Base-by-base conservation (phyloP, 2,329 filamentous ascomycete species). In the Colletotrichum abscissum region DNA sequence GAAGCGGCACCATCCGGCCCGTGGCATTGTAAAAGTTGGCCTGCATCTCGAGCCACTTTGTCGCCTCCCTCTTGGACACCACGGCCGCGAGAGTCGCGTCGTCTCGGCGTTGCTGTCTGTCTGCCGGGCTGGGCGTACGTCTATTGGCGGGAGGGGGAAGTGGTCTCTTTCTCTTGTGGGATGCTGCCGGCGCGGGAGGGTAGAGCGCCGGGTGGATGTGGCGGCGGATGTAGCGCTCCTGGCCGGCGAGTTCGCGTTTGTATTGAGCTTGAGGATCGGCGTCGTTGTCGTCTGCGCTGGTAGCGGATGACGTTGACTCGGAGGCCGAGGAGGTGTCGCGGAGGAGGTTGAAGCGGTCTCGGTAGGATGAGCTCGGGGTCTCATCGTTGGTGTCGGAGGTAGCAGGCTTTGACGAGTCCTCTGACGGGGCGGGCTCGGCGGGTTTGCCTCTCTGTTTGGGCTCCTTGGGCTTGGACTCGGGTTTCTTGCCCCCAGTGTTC, bases 21-120 rank as follows among this genome's bases (percentile, higher is more conserved):
- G 84, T 86, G 57, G 78, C 82, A 70, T 86, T 86, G 77, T 79
- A 83, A 67, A 86, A 86, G 62, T 81, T 82, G 35, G 84, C 82
- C 73, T 87, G 85, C 78, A 86, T 82, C 72, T 85, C 81, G 0
- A 85, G 78, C 82, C 83, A 86, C 28, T 79, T 79, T 33, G 78
- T 78, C 24, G 74, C 77, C 59, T 80, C 78, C 49, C 80, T 78
- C 64, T 79, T 79, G 72, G 79, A 80, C 33, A 83, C 80, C 2
- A 84, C 75, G 7, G 80, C 69, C 2, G 79, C 83, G 4, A 86
- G 79, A 5, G 85, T 76, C 16, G 78, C 76, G 42, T 81, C 82
- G 72, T 85, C 82, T 24, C 75, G 75, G 4, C 70, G 59, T 59
- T 73, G 70, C 16, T 35, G 55, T 49, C 49, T 70, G 55, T 73